These are phyloP conservation scores for Sextonia rubra DNA, from an alignment of 164 flowering plant species.

Conservation along the genomic window DNA sequence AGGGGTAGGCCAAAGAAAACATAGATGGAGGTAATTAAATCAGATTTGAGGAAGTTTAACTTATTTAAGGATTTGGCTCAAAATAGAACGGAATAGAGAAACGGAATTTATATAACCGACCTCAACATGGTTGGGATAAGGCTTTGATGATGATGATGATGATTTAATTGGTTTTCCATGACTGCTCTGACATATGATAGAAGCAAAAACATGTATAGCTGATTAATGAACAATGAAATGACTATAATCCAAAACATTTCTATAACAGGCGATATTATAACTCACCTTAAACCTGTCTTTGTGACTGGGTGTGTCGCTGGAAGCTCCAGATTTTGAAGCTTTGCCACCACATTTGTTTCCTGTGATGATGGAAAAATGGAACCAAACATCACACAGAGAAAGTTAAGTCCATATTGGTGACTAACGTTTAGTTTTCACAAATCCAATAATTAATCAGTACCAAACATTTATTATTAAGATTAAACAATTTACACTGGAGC, in stretches of 20 bases:
- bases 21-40: no score
- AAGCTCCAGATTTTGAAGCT: slow-evolving; percentile 65
- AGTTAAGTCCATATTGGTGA: not conserved
- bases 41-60: no score
- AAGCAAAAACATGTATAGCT: not conserved
- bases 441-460: not conserved
- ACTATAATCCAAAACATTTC: not conserved
- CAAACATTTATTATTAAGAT: not conserved
- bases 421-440: not conserved
- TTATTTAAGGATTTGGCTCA: no score
- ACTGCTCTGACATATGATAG: not conserved
- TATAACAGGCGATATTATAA: not conserved
- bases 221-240: not conserved
- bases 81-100: no score
- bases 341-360: slow-evolving; percentile 74
- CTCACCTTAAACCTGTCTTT: slow-evolving; percentile 69
- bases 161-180: not conserved
- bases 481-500: not conserved
- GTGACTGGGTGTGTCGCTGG: slow-evolving; percentile 52
- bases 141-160: no score
- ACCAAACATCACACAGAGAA: not conserved
- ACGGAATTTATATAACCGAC: no score
- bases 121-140: no score
- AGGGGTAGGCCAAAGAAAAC: no score
- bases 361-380: slow-evolving; percentile 25